phyloP scores from a whole-genome alignment of 2,329 filamentous ascomycete genomes.

The Ophiocordyceps camponoti-saundersi region DNA sequence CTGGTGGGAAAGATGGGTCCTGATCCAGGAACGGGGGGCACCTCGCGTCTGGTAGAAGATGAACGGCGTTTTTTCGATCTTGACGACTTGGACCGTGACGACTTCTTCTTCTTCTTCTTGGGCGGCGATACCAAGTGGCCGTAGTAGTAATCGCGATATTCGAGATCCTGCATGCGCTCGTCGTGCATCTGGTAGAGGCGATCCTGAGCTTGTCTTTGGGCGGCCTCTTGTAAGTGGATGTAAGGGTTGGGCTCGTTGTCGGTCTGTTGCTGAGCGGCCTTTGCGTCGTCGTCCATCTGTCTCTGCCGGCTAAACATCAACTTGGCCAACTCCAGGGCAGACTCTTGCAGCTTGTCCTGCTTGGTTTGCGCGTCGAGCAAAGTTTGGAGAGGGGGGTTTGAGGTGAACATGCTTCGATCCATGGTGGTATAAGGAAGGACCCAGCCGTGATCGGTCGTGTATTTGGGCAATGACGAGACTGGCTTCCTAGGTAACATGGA shows the following conservation, averaged over 20 bases:
- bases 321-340: conserved; percentile 77
- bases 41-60: conserved; percentile 7
- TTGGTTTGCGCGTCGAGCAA: conserved; percentile 60
- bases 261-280: conserved; percentile 16
- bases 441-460: conserved; percentile 40
- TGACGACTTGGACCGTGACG: conserved; percentile 11
- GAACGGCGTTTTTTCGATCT: conserved; percentile 19
- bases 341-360: conserved; percentile 59
- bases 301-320: conserved; percentile 66
- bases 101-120: not conserved
- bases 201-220: conserved; percentile 72
- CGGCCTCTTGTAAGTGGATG: conserved; percentile 64
- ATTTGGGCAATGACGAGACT: conserved; percentile 21
- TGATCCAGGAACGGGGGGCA: conserved; percentile 40
- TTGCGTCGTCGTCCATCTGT: conserved; percentile 35
- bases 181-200: conserved; percentile 66
- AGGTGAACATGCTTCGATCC: conserved; percentile 60
- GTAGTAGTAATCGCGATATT: conserved; percentile 65
- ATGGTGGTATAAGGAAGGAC: conserved; percentile 52
- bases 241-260: conserved; percentile 31
- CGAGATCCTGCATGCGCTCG: conserved; percentile 43
- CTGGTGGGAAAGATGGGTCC: conserved; percentile 63
- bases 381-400: conserved; percentile 51
- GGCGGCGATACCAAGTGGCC: conserved; percentile 9
- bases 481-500: conserved; percentile 25